These are phyloP conservation scores for Aspergillus sparsus DNA, from an alignment of 495 filamentous ascomycete genomes.

Conservation along the genomic window DNA sequence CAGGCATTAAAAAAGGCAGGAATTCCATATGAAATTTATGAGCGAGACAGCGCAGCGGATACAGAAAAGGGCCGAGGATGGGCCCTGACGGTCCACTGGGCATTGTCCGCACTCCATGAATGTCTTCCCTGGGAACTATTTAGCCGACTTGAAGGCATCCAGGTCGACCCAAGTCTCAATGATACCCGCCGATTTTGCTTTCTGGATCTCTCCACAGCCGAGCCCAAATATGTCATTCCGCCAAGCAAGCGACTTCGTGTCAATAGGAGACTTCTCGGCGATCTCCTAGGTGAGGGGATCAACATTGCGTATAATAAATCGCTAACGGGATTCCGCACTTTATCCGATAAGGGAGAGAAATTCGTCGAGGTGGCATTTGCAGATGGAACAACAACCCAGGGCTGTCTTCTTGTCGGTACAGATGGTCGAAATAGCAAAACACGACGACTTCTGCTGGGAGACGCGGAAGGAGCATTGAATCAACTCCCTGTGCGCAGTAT, in stretches of 20 bases:
- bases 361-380: background rate
- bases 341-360: background rate
- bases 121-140: background rate
- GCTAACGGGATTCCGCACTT: background rate
- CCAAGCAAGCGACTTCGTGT: background rate
- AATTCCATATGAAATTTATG: background rate
- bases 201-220: background rate
- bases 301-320: background rate
- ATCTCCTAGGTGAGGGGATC: background rate
- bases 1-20: background rate
- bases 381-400: background rate
- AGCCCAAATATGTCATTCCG: background rate
- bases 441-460: background rate
- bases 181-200: background rate
- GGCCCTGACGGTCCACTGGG: background rate
- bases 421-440: background rate
- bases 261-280: background rate
- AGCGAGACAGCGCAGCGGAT: background rate
- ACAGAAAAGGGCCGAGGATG: background rate
- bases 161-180: background rate
- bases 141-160: background rate
- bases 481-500: slow-evolving; percentile 5
- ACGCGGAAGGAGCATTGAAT: background rate
- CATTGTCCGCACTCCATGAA: background rate
- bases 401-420: background rate